Conservation (phyloP, 2,329 filamentous ascomycete genomes). For the Calycina herbarum region DNA sequence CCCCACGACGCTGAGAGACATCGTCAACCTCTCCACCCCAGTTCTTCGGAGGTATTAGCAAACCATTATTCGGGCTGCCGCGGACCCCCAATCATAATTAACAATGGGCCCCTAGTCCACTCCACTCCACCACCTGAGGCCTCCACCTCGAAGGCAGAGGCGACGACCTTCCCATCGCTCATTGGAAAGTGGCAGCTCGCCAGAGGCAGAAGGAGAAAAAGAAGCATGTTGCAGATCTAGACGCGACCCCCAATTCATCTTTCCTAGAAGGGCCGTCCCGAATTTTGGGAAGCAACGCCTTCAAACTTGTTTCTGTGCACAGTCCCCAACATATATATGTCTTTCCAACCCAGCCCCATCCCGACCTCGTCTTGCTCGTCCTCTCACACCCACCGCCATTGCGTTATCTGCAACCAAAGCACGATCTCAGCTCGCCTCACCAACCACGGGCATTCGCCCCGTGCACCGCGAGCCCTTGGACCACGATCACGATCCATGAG, state of each 20-base stretch:
- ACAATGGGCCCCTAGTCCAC: background rate
- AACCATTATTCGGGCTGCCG: background rate
- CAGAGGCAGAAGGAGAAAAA: constrained; percentile 3
- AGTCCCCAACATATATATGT: background rate
- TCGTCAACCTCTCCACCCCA: background rate
- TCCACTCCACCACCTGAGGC: constrained; percentile 2
- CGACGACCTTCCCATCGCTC: too few species aligned
- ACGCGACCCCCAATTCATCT: constrained; percentile 1
- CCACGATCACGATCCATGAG: constrained; percentile 1
- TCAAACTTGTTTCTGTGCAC: background rate
- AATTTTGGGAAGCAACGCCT: background rate
- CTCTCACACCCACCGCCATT: constrained; percentile 5
- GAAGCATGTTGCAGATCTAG: background rate
- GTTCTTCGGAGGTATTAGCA: background rate
- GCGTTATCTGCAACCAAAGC: constrained; percentile 17
- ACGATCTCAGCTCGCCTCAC: constrained; percentile 4
- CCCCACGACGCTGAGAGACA: background rate
- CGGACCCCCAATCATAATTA: background rate
- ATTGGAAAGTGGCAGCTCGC: background rate
- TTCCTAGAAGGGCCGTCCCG: background rate
- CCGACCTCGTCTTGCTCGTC: background rate
- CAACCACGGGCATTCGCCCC: constrained; percentile 6
- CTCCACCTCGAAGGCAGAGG: background rate
- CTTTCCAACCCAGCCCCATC: constrained; percentile 5
- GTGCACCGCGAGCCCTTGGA: background rate